Conservation (phyloP, 352 stramenopile species). For the Pythium monospermum region DNA sequence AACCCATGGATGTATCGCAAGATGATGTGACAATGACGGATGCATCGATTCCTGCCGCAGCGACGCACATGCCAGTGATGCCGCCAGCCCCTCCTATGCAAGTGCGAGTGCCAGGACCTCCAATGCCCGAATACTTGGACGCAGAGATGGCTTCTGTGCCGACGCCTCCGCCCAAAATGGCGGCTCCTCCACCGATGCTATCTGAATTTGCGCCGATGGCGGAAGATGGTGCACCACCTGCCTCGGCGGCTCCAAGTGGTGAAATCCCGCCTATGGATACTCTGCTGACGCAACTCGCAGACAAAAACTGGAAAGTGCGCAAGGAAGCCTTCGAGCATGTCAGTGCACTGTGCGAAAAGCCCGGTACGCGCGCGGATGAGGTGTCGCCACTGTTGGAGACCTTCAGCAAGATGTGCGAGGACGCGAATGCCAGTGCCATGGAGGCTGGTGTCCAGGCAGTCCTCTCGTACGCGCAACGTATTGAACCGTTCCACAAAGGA, state of each 20-base stretch:
- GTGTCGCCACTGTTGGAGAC: conserved; percentile 48
- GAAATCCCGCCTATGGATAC: conserved; percentile 36
- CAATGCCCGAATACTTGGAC: conserved; percentile 12
- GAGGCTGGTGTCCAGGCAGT: conserved; percentile 72
- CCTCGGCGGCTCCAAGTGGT: background rate
- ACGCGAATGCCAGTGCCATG: conserved; percentile 76
- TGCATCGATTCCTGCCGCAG: background rate
- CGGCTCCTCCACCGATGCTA: conserved; percentile 1
- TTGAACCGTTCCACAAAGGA: conserved; percentile 62
- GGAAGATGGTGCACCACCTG: background rate
- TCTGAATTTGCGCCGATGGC: conserved; percentile 1
- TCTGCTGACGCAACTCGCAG: conserved; percentile 49
- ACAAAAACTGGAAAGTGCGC: conserved; percentile 86
- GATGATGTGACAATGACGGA: conserved; percentile 22
- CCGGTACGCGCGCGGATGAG: conserved; percentile 34
- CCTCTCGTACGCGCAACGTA: conserved; percentile 58
- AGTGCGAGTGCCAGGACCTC: background rate
- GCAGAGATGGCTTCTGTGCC: conserved; percentile 12
- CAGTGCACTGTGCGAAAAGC: conserved; percentile 56
- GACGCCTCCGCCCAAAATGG: conserved; percentile 1
- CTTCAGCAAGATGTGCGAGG: conserved; percentile 80
- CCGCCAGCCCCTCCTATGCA: background rate
- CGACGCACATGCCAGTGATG: conserved; percentile 2
- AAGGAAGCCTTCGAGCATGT: conserved; percentile 80
- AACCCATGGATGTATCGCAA: conserved; percentile 14